Conservation (phyloP, 768 basidiomycete species). For the Holtermannia corniformis region DNA sequence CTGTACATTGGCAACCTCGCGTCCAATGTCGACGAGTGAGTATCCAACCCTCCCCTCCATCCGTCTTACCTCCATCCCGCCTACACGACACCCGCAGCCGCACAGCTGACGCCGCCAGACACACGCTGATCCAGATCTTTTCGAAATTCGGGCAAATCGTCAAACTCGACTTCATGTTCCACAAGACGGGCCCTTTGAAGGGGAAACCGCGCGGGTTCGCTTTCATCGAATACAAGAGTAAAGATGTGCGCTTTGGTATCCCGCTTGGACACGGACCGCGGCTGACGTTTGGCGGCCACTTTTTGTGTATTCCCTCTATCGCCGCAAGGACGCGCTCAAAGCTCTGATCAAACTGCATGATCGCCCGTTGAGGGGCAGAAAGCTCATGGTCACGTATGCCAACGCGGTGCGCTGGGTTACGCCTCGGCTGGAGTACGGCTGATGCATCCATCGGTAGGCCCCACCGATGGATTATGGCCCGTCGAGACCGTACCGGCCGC, state of each 20-base stretch:
- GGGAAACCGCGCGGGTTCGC: conserved; percentile 95
- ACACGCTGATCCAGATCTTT: conserved; percentile 79
- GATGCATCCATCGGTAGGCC: conserved; percentile 11
- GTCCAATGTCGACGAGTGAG: conserved; percentile 75
- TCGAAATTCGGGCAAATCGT: conserved; percentile 85
- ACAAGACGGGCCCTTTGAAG: conserved; percentile 77
- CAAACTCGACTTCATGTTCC: conserved; percentile 89
- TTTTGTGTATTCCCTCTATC: neutral
- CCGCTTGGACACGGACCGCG: neutral
- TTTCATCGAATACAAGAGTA: conserved; percentile 72
- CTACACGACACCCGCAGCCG: neutral
- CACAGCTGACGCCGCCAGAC: conserved; percentile 47
- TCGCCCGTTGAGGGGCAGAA: conserved; percentile 74
- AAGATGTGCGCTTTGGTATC: conserved; percentile 56
- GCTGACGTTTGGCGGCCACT: neutral
- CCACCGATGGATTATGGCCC: conserved; percentile 19
- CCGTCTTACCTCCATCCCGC: too few species aligned
- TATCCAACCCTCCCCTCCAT: too few species aligned
- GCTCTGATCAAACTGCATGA: conserved; percentile 66
- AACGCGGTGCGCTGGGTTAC: conserved; percentile 63
- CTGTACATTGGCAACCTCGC: conserved; percentile 86
- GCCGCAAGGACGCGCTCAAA: conserved; percentile 68
- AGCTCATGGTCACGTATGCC: conserved; percentile 81
- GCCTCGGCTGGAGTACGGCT: neutral
- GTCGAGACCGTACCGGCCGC: conserved; percentile 21